Evolutionary conservation across 2,329 filamentous ascomycete genomes (phyloP).

Genomic region (Fusarium lateritium): DNA sequence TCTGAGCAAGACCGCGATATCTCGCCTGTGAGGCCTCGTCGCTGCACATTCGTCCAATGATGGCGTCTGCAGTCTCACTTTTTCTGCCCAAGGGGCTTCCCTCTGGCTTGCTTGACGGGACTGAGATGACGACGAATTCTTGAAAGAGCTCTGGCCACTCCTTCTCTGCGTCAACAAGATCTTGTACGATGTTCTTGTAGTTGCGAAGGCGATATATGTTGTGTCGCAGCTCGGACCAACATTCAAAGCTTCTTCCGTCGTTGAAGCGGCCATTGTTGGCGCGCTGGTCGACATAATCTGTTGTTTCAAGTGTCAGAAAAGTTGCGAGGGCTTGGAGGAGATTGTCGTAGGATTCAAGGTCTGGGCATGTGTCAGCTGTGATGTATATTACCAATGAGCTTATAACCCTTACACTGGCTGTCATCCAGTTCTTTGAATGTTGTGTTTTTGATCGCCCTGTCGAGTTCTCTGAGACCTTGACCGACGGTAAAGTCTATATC

Average conservation of each 20-base stretch:
- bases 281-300: constrained; percentile 17
- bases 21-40: background rate
- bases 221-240: constrained; percentile 53
- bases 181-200: constrained; percentile 38
- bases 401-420: background rate
- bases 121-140: constrained; percentile 46
- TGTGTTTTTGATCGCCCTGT: background rate
- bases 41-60: constrained; percentile 45
- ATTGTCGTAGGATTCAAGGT: constrained; percentile 7
- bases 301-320: background rate
- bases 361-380: background rate
- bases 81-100: constrained; percentile 38
- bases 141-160: constrained; percentile 53
- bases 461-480: background rate
- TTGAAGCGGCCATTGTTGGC: constrained; percentile 31
- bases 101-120: constrained; percentile 47
- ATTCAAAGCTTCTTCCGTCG: constrained; percentile 34
- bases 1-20: constrained; percentile 26
- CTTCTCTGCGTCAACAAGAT: constrained; percentile 37
- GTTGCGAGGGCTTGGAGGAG: constrained; percentile 12
- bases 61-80: constrained; percentile 33
- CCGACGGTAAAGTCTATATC: constrained; percentile 3
- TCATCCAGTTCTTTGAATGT: background rate
- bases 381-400: no score
- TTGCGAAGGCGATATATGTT: constrained; percentile 45